phyloP scores from a whole-genome alignment of 2,329 filamentous ascomycete genomes.

The Alternaria ethzedia region DNA sequence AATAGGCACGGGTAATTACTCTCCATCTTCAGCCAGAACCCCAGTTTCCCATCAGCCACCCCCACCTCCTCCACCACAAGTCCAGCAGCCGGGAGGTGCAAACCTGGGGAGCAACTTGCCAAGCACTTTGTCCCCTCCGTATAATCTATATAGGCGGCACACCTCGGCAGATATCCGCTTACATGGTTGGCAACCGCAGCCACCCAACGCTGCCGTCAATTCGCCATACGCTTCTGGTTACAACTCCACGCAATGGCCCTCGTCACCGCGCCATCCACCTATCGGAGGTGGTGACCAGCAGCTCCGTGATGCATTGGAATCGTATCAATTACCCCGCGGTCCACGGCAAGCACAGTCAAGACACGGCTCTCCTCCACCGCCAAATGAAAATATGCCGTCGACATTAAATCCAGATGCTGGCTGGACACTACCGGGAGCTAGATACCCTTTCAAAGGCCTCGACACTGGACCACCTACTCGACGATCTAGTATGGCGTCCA shows the following conservation, averaged over 20 bases:
- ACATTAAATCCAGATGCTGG: constrained; percentile 60
- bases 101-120: constrained; percentile 47
- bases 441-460: constrained; percentile 57
- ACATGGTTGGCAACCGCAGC: constrained; percentile 67
- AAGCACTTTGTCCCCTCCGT: constrained; percentile 60
- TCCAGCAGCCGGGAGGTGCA: constrained; percentile 67
- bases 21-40: constrained; percentile 76
- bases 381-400: constrained; percentile 57
- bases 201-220: constrained; percentile 54
- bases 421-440: constrained; percentile 61
- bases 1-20: constrained; percentile 72
- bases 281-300: constrained; percentile 69
- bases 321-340: constrained; percentile 68
- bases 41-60: constrained; percentile 67
- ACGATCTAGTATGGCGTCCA: constrained; percentile 74
- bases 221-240: constrained; percentile 73
- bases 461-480: constrained; percentile 68
- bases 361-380: constrained; percentile 61
- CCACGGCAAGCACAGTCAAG: constrained; percentile 58
- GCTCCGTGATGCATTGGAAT: constrained; percentile 70
- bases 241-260: constrained; percentile 68
- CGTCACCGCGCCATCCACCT: constrained; percentile 63
- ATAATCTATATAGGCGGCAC: constrained; percentile 80
- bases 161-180: constrained; percentile 93
- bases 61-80: constrained; percentile 68